Percentiles rank a stretch among this genome's conserved stretches.
phyloP scores from a whole-genome alignment of 768 basidiomycete genomes.

The Hericium coralloides region DNA sequence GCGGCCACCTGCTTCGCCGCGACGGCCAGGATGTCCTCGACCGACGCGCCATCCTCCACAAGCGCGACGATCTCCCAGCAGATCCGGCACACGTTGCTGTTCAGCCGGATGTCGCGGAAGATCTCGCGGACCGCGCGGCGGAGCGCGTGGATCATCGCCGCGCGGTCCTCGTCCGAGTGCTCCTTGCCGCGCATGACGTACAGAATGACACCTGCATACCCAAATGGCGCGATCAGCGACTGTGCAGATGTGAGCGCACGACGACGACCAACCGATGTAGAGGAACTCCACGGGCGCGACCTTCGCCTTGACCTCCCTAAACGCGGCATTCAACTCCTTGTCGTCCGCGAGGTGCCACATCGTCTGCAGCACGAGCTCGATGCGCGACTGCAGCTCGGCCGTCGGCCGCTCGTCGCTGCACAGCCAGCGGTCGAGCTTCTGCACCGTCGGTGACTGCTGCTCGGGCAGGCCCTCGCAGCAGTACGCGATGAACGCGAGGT shows the following conservation, averaged over 20 bases:
- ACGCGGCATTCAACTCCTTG: constrained; percentile 22
- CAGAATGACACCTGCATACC: constrained; percentile 50
- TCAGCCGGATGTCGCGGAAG: constrained; percentile 59
- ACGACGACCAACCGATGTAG: constrained; percentile 53
- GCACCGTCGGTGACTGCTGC: constrained; percentile 34
- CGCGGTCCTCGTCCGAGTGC: constrained; percentile 35
- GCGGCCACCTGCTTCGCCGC: constrained; percentile 1
- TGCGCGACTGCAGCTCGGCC: constrained; percentile 40
- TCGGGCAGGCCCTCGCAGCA: constrained; percentile 50
- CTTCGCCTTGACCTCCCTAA: constrained; percentile 37
- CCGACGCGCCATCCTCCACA: constrained; percentile 19
- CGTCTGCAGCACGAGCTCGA: constrained; percentile 43
- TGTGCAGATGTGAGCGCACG: background rate
- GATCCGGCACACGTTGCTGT: constrained; percentile 41
- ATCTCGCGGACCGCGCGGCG: constrained; percentile 44
- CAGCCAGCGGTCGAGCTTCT: constrained; percentile 46
- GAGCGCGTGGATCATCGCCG: constrained; percentile 47
- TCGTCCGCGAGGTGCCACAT: constrained; percentile 46
- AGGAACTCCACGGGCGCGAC: constrained; percentile 74
- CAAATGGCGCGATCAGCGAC: background rate
- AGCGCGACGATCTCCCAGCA: constrained; percentile 50
- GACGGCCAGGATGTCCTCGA: constrained; percentile 8
- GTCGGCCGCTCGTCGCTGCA: constrained; percentile 28
- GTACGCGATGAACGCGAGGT: constrained; percentile 59
- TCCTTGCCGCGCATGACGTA: constrained; percentile 37